Conservation (phyloP, 179 eudicot genomes). For the Actinidia chinensis region DNA sequence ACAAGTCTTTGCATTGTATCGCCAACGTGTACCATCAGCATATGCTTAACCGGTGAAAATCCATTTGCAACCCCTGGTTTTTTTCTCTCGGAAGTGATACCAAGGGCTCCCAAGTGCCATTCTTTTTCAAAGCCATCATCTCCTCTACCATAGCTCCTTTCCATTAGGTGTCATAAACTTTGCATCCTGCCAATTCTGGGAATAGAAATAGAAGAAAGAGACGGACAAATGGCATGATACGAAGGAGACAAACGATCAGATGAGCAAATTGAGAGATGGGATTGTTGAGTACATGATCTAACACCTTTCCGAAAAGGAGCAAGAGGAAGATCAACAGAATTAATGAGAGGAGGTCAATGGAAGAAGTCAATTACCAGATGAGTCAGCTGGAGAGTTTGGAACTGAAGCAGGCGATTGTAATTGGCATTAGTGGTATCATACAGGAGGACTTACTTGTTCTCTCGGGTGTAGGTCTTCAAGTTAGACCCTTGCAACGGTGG, state of each 20-base stretch:
- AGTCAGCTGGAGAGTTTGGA: no score
- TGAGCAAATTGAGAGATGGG: not conserved
- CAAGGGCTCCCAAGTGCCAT: not conserved
- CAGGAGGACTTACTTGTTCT: not conserved
- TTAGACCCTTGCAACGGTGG: no score
- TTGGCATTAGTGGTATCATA: not conserved
- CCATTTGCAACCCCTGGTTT: not conserved
- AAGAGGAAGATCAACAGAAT: not conserved
- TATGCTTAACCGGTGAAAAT: not conserved
- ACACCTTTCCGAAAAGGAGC: not conserved
- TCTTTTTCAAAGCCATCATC: not conserved
- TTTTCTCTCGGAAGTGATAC: not conserved
- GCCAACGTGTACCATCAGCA: not conserved
- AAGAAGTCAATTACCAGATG: no score
- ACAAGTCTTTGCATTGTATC: no score
- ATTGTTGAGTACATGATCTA: not conserved
- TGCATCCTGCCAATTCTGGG: not conserved
- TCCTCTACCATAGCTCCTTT: not conserved
- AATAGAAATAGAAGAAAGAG: not conserved
- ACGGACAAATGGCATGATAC: not conserved
- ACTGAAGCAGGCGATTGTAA: not conserved
- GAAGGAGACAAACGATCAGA: not conserved
- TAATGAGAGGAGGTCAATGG: not conserved
- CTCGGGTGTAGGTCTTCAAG: no score
- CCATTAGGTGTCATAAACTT: not conserved